Evolutionary conservation across 805 yeast genomes (phyloP), one percentile per base, ranked within the genome.

Genomic region (Saccharomycopsis javanensis): DNA sequence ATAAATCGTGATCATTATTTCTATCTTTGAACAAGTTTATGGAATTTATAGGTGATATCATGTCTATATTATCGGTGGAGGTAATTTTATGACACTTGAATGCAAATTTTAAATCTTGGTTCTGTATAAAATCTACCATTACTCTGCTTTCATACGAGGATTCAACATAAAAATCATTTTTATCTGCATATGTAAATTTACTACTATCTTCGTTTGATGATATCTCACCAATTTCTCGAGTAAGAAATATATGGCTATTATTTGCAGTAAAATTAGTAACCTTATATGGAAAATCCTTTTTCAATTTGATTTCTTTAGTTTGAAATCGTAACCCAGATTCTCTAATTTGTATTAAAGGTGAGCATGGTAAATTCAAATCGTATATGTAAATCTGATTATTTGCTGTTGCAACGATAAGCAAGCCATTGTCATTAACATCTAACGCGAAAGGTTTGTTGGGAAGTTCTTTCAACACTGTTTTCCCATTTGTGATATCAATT

Each of bases 21-120:
- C 18, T 11, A 16, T 52, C 60, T 28, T 51, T 37, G 30, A 50
- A 46, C 27, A 56, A 50, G 8, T 20, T 33, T 15, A 59, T 59
- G 3, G 56, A 51, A 51, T 59, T 59, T 15, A 60, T 60, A 8
- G 62, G 62, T 15, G 54, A 57, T 3, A 60, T 54, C 45, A 60
- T 35, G 30, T 60, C 60, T 11, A 60, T 45, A 16, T 27, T 42
- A 27, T 60, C 62, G 23, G 31, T 55, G 6, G 62, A 37, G 5
- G 57, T 53, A 5, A 55, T 7, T 34, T 53, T 52, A 42, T 60
- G 62, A 34, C 62, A 60, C 27, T 60, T 60, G 55, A 60, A 60
- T 7, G 62, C 62, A 52, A 60, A 60, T 45, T 60, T 60, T 42
- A 48, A 37, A 13, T 59, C 61, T 34, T 60, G 56, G 16, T n/a